Evolutionary conservation across 2,329 filamentous ascomycete species (phyloP).

Genomic region (Fusarium illudens): DNA sequence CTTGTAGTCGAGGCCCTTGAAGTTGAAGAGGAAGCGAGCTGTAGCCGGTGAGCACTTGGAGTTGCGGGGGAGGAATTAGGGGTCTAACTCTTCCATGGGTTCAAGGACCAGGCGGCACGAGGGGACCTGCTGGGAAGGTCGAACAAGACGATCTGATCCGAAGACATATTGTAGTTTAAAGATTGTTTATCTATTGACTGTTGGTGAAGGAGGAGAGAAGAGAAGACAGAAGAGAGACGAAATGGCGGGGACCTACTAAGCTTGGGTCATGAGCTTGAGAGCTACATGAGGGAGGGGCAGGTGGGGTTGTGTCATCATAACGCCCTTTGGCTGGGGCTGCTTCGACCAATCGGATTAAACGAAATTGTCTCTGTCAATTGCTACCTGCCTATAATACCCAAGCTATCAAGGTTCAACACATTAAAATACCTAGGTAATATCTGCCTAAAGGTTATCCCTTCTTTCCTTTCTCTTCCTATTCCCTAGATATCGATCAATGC

Average conservation of each 20-base stretch:
- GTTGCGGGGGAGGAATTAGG: not conserved
- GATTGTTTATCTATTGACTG: too few relatives aligned
- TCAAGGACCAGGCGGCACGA: slow-evolving; percentile 67
- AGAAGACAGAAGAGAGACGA: not conserved
- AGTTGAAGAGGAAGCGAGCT: slow-evolving; percentile 74
- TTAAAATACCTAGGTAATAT: not conserved
- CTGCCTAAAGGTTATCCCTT: too few relatives aligned
- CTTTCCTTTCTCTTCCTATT: too few relatives aligned
- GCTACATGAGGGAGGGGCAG: slow-evolving; percentile 22
- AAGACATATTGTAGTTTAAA: slow-evolving; percentile 47
- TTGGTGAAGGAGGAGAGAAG: not conserved
- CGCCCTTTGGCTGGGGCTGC: not conserved
- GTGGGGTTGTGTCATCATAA: slow-evolving; percentile 14
- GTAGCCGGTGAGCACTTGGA: not conserved
- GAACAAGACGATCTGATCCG: slow-evolving; percentile 61
- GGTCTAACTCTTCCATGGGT: slow-evolving; percentile 73
- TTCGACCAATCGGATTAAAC: not conserved
- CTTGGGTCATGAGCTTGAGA: not conserved
- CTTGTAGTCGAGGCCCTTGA: slow-evolving; percentile 71
- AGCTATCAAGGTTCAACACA: not conserved
- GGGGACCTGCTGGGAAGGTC: slow-evolving; percentile 66
- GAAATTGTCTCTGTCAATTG: not conserved
- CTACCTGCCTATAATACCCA: not conserved
- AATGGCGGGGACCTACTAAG: not conserved
- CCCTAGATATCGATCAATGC: too few relatives aligned